A percentile compares a stretch with the other conserved stretches of the same genome.
Evolutionary conservation across 2,329 filamentous ascomycete genomes (phyloP).

Genomic region (Neoscytalidium dimidiatum): DNA sequence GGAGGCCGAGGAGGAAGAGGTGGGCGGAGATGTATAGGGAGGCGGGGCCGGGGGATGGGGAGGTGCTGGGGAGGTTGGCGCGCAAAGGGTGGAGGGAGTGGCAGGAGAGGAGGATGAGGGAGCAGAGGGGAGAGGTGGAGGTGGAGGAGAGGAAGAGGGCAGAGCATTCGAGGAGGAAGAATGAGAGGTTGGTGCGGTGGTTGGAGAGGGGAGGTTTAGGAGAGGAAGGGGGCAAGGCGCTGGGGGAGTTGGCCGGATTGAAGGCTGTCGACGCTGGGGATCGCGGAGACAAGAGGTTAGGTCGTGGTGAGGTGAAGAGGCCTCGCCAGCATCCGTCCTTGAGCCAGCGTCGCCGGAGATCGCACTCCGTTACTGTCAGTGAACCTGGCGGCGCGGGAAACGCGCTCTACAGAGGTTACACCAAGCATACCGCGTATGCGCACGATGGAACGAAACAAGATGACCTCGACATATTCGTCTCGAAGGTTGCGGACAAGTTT

Average conservation of each 20-base stretch:
- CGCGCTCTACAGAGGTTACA: background rate
- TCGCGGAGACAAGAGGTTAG: background rate
- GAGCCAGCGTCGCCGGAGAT: background rate
- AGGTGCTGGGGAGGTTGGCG: background rate
- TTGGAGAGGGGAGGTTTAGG: background rate
- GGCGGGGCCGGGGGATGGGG: background rate
- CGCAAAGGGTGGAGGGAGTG: background rate
- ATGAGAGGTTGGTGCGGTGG: slow-evolving; percentile 22
- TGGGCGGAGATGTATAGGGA: background rate
- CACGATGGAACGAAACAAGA: background rate
- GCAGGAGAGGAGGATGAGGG: background rate
- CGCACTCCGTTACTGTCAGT: background rate
- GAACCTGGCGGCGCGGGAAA: background rate
- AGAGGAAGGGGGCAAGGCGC: background rate
- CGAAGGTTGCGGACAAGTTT: slow-evolving; percentile 2
- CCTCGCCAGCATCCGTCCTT: background rate
- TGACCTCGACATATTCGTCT: background rate
- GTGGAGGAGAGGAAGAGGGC: background rate
- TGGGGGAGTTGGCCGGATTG: background rate
- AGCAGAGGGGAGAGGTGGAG: slow-evolving; percentile 12
- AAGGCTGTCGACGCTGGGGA: background rate
- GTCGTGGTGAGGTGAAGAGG: background rate
- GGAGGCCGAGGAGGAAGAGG: background rate
- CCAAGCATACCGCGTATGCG: background rate
- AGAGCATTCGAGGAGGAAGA: slow-evolving; percentile 1